A percentile compares a stretch with the other conserved stretches of the same genome.
Evolutionary conservation across 2,329 filamentous ascomycete genomes (phyloP).

Genomic region (Byssochlamys sp.): DNA sequence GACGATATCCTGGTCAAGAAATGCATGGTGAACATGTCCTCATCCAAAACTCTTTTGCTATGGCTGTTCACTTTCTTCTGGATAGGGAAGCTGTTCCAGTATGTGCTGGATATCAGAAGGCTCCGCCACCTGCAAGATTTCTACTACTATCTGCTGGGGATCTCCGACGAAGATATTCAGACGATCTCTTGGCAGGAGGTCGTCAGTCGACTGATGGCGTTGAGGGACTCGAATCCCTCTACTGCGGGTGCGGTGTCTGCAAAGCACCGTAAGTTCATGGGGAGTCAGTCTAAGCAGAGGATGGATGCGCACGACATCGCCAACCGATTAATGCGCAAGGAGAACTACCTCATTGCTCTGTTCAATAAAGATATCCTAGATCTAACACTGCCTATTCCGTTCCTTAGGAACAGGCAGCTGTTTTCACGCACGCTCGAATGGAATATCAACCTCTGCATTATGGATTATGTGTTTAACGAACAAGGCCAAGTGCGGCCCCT

Average conservation of each 20-base stretch:
- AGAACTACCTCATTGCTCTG: conserved; percentile 92
- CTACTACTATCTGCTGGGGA: conserved; percentile 70
- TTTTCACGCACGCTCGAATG: conserved; percentile 86
- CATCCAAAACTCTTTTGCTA: conserved; percentile 64
- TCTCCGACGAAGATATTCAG: conserved; percentile 79
- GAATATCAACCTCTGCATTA: conserved; percentile 80
- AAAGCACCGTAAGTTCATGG: conserved; percentile 53
- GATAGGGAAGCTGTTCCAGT: conserved; percentile 67
- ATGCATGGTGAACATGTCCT: conserved; percentile 67
- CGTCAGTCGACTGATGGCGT: conserved; percentile 70
- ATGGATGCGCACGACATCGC: conserved; percentile 96
- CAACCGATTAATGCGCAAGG: conserved; percentile 88
- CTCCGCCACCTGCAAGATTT: conserved; percentile 74
- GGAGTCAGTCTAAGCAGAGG: conserved; percentile 81
- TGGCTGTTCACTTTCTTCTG: conserved; percentile 83
- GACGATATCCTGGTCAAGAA: conserved; percentile 58
- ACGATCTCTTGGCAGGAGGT: conserved; percentile 90
- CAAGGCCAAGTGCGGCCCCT: conserved; percentile 76
- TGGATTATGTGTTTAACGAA: conserved; percentile 89
- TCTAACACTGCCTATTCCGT: conserved; percentile 74
- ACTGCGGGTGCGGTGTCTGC: conserved; percentile 58
- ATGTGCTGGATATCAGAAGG: conserved; percentile 62
- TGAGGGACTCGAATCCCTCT: conserved; percentile 77
- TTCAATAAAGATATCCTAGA: conserved; percentile 95
- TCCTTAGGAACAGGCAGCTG: conserved; percentile 66